phyloP scores from a whole-genome alignment of 305 asterid genomes.

The Fraxinus velutina region DNA sequence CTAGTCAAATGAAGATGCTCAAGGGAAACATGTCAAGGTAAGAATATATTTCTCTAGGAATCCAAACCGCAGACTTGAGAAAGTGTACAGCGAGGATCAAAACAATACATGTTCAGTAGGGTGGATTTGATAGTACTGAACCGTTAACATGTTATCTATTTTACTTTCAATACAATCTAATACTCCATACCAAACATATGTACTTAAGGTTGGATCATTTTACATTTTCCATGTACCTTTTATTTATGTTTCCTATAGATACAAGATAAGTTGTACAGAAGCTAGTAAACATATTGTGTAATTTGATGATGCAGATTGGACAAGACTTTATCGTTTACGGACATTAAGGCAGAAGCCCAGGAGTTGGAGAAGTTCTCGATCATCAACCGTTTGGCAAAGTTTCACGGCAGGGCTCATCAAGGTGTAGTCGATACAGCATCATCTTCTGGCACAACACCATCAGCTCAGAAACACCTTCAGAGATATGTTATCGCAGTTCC shows the following conservation, averaged over 20 bases:
- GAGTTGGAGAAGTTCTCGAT: slow-evolving; percentile 62
- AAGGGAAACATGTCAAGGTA: slow-evolving; percentile 54
- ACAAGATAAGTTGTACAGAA: neutral
- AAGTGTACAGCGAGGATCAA: neutral
- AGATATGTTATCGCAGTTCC: slow-evolving; percentile 52
- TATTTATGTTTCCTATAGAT: neutral
- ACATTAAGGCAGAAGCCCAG: slow-evolving; percentile 51
- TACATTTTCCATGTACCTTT: neutral
- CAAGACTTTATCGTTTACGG: slow-evolving; percentile 37
- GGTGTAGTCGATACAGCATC: slow-evolving; percentile 38
- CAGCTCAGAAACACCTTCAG: slow-evolving; percentile 27
- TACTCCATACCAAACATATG: neutral
- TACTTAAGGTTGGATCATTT: neutral
- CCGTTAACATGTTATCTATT: neutral
- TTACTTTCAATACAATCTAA: neutral
- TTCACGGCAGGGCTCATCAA: slow-evolving; percentile 46
- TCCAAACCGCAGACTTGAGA: neutral
- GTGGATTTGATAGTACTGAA: neutral
- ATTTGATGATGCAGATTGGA: slow-evolving; percentile 56
- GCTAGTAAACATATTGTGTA: neutral
- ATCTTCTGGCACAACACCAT: slow-evolving; percentile 27
- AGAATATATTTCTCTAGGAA: neutral
- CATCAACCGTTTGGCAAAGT: slow-evolving; percentile 67
- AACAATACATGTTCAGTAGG: neutral
- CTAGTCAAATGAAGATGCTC: slow-evolving; percentile 40